Evolutionary conservation across 805 yeast species (phyloP).

Genomic region (Zygotorulaspora florentina): DNA sequence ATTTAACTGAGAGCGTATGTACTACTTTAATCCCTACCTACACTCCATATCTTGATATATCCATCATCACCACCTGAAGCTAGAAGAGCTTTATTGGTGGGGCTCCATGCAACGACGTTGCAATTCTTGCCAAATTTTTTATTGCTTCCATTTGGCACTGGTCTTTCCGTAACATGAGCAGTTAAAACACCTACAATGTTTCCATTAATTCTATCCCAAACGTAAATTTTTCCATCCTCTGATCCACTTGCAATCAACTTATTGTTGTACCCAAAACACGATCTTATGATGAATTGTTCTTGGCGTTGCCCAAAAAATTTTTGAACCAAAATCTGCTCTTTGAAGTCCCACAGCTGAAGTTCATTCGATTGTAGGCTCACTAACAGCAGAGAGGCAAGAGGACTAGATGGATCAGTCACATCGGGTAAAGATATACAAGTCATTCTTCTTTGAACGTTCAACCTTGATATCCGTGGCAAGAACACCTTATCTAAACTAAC

Average conservation of each 20-base stretch:
- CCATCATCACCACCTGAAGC: conserved; percentile 86
- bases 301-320: conserved; percentile 73
- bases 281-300: conserved; percentile 62
- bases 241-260: conserved; percentile 74
- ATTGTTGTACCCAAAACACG: conserved; percentile 71
- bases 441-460: conserved; percentile 52
- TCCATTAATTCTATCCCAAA: conserved; percentile 75
- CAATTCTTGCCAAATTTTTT: conserved; percentile 40
- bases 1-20: background rate
- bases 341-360: conserved; percentile 75
- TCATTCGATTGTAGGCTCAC: conserved; percentile 71
- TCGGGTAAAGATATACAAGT: conserved; percentile 60
- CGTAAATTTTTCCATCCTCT: conserved; percentile 71
- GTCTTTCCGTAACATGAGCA: conserved; percentile 26
- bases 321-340: conserved; percentile 51
- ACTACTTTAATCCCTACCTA: conserved; percentile 22
- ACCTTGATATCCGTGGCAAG: conserved; percentile 38
- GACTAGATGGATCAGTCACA: conserved; percentile 2
- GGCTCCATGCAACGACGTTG: conserved; percentile 77
- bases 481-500: conserved; percentile 24
- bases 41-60: conserved; percentile 65
- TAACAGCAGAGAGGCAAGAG: conserved; percentile 38
- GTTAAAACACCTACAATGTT: conserved; percentile 46
- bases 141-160: conserved; percentile 13
- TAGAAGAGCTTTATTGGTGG: conserved; percentile 46